Percentiles rank a stretch among this genome's conserved stretches.
Conservation (phyloP, 2,329 filamentous ascomycete species). For the Aspergillus sp. region DNA sequence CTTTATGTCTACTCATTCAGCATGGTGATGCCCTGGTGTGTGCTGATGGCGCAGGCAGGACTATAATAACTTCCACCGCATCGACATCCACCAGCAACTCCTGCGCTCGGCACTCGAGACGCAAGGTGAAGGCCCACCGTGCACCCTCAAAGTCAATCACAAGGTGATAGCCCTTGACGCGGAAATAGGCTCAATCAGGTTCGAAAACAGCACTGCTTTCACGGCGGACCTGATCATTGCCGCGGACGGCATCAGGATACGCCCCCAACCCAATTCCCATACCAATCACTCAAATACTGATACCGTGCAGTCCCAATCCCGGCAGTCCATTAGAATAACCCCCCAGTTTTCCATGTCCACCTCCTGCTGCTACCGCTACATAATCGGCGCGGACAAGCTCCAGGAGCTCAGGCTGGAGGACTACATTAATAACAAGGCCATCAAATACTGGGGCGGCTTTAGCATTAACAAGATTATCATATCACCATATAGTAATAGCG, state of each 20-base stretch:
- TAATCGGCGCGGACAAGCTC: constrained; percentile 25
- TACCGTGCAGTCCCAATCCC: neutral
- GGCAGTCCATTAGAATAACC: constrained; percentile 24
- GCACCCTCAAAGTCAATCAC: constrained; percentile 22
- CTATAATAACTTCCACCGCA: constrained; percentile 29
- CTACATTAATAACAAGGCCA: constrained; percentile 33
- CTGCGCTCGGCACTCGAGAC: constrained; percentile 24
- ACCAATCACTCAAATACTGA: neutral
- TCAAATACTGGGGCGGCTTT: constrained; percentile 36
- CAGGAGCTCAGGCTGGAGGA: constrained; percentile 27
- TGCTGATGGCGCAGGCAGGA: constrained; percentile 11
- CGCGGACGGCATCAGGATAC: constrained; percentile 22
- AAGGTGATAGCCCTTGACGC: constrained; percentile 18
- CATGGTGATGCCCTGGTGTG: neutral
- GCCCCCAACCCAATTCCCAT: neutral
- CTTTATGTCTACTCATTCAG: too few species aligned
- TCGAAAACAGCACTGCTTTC: constrained; percentile 19
- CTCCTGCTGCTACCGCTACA: constrained; percentile 36
- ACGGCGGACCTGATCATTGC: constrained; percentile 24
- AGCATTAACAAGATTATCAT: constrained; percentile 44
- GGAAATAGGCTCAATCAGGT: constrained; percentile 20
- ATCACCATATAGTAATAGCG: constrained; percentile 38
- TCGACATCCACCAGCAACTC: constrained; percentile 27
- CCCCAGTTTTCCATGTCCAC: constrained; percentile 35
- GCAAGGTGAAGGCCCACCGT: constrained; percentile 18